A percentile compares a stretch with the other conserved stretches of the same genome.
Evolutionary conservation across 768 basidiomycete species (phyloP).

Genomic region (Sarcodon sp.): DNA sequence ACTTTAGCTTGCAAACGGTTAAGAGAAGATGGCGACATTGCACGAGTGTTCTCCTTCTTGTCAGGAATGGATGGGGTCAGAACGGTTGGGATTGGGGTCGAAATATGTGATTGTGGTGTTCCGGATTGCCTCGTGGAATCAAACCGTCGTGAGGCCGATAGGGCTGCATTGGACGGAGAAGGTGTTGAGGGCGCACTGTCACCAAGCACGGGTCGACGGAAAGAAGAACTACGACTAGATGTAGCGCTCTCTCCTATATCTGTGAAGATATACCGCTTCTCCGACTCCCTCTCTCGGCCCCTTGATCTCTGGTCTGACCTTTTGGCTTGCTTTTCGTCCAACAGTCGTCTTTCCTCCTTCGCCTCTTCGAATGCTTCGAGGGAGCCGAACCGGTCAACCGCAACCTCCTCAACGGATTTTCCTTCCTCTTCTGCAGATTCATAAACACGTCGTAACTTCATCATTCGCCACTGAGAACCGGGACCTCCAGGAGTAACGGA

Average conservation of each 20-base stretch:
- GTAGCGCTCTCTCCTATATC: slow-evolving; percentile 47
- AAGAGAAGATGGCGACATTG: slow-evolving; percentile 63
- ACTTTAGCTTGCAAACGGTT: slow-evolving; percentile 93
- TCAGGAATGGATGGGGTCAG: slow-evolving; percentile 52
- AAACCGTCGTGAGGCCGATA: slow-evolving; percentile 31
- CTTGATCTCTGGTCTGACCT: slow-evolving; percentile 27
- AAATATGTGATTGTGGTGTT: slow-evolving; percentile 38
- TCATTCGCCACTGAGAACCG: slow-evolving; percentile 97
- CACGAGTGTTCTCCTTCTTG: slow-evolving; percentile 22
- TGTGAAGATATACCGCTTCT: slow-evolving; percentile 56
- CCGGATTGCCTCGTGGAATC: slow-evolving; percentile 49
- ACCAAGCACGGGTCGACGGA: slow-evolving; percentile 62
- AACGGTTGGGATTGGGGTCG: slow-evolving; percentile 84
- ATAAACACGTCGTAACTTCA: slow-evolving; percentile 81
- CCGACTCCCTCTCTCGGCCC: slow-evolving; percentile 16
- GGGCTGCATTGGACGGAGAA: slow-evolving; percentile 14
- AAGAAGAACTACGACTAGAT: slow-evolving; percentile 77
- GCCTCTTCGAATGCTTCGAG: slow-evolving; percentile 84
- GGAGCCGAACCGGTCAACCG: slow-evolving; percentile 78
- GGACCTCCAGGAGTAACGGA: slow-evolving; percentile 71
- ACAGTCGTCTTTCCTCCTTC: slow-evolving; percentile 67
- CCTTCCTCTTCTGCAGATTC: slow-evolving; percentile 86
- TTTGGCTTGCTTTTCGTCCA: slow-evolving; percentile 70
- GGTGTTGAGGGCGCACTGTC: slow-evolving; percentile 51
- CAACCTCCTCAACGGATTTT: slow-evolving; percentile 60